Evolutionary conservation across 2,329 filamentous ascomycete species (phyloP).

Genomic region (Colletotrichum salicis): DNA sequence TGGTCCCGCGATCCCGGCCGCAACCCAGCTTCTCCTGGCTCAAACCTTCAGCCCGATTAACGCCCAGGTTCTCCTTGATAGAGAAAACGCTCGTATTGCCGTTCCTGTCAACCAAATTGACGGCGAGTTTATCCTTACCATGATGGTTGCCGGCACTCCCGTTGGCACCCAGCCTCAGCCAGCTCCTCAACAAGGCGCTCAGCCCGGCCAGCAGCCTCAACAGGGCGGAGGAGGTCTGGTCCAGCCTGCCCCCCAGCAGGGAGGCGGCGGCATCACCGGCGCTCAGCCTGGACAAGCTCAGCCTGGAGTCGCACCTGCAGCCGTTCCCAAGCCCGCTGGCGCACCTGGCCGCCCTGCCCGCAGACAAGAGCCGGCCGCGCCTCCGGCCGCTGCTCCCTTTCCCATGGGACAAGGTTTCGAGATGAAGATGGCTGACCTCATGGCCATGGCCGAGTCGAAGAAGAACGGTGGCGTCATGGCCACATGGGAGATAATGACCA

Average conservation of each 20-base stretch:
- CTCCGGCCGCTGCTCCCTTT: not conserved
- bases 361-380: not conserved
- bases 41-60: conserved; percentile 38
- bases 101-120: conserved; percentile 38
- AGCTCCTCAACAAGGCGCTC: conserved; percentile 1
- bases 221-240: conserved; percentile 1
- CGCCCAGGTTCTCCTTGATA: conserved; percentile 35
- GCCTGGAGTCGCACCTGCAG: conserved; percentile 4
- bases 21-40: conserved; percentile 37
- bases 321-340: not conserved
- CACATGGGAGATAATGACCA: conserved; percentile 30
- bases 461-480: conserved; percentile 24
- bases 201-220: not conserved
- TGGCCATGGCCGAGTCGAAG: conserved; percentile 28
- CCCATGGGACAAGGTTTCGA: conserved; percentile 7
- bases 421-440: conserved; percentile 32
- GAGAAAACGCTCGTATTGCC: conserved; percentile 37
- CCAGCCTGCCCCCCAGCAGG: not conserved
- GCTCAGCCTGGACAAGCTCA: conserved; percentile 21
- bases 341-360: not conserved
- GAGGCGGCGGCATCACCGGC: conserved; percentile 24
- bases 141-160: conserved; percentile 33
- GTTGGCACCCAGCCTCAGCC: conserved; percentile 31
- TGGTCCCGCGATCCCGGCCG: conserved; percentile 32
- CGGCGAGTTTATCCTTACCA: conserved; percentile 39